Evolutionary conservation across 2,329 filamentous ascomycete genomes (phyloP).

Genomic region (Venturia aucupariae): DNA sequence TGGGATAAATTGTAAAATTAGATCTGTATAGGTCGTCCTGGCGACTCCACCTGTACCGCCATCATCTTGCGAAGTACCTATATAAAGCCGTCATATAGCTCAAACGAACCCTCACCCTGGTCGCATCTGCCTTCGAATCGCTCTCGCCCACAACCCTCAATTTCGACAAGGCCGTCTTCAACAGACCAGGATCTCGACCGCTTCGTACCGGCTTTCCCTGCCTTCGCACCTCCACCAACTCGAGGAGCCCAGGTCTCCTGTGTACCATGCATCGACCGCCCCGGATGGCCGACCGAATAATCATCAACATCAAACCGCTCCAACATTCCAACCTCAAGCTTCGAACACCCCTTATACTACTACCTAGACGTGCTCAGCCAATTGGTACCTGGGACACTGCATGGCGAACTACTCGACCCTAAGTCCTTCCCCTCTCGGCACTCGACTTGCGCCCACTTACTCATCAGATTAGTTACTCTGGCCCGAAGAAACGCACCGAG

Average conservation of each 20-base stretch:
- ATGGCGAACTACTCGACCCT: background rate
- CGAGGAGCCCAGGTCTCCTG: background rate
- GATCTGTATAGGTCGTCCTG: background rate
- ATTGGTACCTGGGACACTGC: background rate
- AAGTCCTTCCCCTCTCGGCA: background rate
- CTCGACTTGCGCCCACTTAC: background rate
- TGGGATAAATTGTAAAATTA: background rate
- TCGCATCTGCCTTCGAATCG: background rate
- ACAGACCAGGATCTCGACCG: background rate
- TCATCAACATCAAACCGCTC: conserved; percentile 9
- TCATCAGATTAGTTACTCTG: background rate
- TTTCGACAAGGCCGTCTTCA: background rate
- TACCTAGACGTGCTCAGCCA: background rate
- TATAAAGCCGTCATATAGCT: background rate
- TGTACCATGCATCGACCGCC: background rate
- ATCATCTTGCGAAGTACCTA: background rate
- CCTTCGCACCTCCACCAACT: background rate
- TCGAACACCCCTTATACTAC: background rate
- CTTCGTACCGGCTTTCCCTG: conserved; percentile 6
- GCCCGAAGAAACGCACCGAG: background rate
- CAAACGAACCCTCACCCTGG: background rate
- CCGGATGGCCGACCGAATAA: background rate
- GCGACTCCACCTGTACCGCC: background rate
- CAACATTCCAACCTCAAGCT: background rate
- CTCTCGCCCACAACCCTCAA: background rate